Base-by-base conservation (phyloP, 441 rosid genomes). In the Euphorbia celastroides region DNA sequence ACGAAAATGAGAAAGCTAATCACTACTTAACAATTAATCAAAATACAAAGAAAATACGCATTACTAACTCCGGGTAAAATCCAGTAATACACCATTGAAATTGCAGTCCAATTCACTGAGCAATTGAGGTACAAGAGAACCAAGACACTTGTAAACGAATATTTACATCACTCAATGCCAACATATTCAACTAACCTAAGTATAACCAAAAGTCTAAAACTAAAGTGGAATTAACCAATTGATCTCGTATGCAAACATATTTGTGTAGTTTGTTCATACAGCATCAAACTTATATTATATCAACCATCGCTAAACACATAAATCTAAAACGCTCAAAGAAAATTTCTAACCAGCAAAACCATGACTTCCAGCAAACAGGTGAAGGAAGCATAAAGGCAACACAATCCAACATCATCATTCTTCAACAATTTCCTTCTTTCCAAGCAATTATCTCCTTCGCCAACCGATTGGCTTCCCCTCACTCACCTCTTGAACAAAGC, bases 361-460 rank as follows among this genome's bases (percentile, higher is more conserved):
- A 14, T 26, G 66, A 38, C 30, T 56, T 41, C 65, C 17, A 14
- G 32, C 5, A 9, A 32, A 25, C n/a, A 23, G 12, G 57, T n/a
- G n/a, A n/a, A n/a, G n/a, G n/a, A n/a, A n/a, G n/a, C n/a, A n/a
- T n/a, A n/a, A n/a, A n/a, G n/a, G n/a, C n/a, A n/a, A n/a, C n/a
- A n/a, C n/a, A n/a, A n/a, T n/a, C n/a, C n/a, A n/a, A 25, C n/a
- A 23, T 2, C 28, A 20, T 32, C 34, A n/a, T 28, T 7, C 5
- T 41, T 54, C 26, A 57, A 48, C 74, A 46, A 44, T 44, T 48
- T 57, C 58, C 68, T 19, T 44, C 65, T 20, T 62, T 61, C n/a
- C n/a, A n/a, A n/a, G 48, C 57, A 56, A 76, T 56, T 57, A 65
- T 76, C 65, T 69, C 70, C 68, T 61, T 64, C 16, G 70, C 76